These are phyloP conservation scores for Backusella australiensis DNA, from an alignment of 192 early-diverging fungal species.

Conservation along the genomic window DNA sequence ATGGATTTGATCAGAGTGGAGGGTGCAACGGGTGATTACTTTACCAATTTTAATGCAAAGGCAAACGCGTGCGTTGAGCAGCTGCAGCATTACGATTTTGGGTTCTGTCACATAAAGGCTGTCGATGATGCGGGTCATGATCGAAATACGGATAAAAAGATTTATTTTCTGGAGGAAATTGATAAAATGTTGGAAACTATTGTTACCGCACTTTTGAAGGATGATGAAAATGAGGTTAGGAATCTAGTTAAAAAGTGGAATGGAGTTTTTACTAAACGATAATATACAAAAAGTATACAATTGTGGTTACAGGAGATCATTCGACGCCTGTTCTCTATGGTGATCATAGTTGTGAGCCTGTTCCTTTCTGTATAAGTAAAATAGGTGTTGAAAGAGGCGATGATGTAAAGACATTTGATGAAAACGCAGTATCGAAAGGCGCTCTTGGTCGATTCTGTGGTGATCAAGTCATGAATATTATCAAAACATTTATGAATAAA, in stretches of 20 bases:
- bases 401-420: conserved; percentile 15
- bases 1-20: conserved; percentile 31
- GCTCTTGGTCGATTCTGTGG: conserved; percentile 27
- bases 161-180: conserved; percentile 12
- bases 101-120: conserved; percentile 36
- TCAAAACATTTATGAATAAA: conserved; percentile 13
- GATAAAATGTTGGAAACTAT: conserved; percentile 13
- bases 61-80: conserved; percentile 15
- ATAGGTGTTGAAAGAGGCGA: conserved; percentile 1
- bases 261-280: not conserved
- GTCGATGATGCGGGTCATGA: conserved; percentile 40
- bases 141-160: conserved; percentile 19
- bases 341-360: conserved; percentile 37
- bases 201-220: not conserved
- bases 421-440: conserved; percentile 14
- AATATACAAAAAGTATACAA: conserved; percentile 10
- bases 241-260: not conserved
- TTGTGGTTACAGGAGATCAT: conserved; percentile 35
- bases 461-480: conserved; percentile 18
- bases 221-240: not conserved
- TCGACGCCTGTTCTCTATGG: conserved; percentile 34
- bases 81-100: conserved; percentile 29
- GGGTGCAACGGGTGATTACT: conserved; percentile 36
- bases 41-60: conserved; percentile 27
- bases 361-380: conserved; percentile 22